Evolutionary conservation across 176 grass and related monocot genomes (phyloP).

Genomic region (Tillandsia leiboldiana): DNA sequence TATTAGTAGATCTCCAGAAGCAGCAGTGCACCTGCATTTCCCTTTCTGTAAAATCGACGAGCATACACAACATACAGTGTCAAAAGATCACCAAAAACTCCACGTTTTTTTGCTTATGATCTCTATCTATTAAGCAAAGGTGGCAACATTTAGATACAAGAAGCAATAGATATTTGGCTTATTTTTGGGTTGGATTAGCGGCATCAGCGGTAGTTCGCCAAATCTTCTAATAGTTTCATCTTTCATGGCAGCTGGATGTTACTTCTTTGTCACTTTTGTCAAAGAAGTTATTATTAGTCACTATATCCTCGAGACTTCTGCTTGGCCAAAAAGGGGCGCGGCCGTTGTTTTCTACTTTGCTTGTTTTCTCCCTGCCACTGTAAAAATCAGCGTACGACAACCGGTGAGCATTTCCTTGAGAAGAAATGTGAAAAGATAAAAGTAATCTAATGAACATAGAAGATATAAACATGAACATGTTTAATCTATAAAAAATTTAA

Average conservation of each 20-base stretch:
- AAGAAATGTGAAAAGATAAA: background rate
- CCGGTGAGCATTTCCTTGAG: background rate
- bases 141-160: background rate
- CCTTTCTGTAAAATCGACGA: slow-evolving; percentile 14
- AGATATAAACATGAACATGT: background rate
- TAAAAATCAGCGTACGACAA: slow-evolving; percentile 3
- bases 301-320: background rate
- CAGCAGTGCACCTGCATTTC: background rate
- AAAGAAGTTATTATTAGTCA: background rate
- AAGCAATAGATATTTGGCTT: background rate
- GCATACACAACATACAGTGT: background rate
- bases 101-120: background rate
- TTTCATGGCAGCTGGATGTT: background rate
- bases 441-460: background rate
- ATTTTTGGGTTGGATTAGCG: background rate
- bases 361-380: slow-evolving; percentile 35
- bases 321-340: background rate
- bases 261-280: background rate
- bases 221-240: background rate
- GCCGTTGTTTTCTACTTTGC: slow-evolving; percentile 17
- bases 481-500: background rate
- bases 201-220: background rate
- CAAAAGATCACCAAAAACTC: background rate
- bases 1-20: slow-evolving; percentile 26
- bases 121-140: background rate